A percentile compares a stretch with the other conserved stretches of the same genome.
Conservation (phyloP, 805 yeast genomes). For the Saccharomycopsis amapae region DNA sequence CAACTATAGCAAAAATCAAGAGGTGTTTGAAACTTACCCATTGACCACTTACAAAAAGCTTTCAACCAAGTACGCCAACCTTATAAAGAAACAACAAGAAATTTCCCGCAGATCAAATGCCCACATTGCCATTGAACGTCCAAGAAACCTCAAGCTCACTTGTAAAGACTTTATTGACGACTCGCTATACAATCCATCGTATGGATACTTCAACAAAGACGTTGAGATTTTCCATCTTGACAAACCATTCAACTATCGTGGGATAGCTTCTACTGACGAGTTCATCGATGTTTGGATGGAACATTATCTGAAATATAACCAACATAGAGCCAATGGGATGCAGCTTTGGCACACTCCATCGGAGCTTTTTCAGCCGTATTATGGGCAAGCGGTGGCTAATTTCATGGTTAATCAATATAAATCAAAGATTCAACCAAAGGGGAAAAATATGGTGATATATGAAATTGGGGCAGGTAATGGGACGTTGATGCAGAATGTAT, state of each 20-base stretch:
- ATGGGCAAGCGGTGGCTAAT: slow-evolving; percentile 81
- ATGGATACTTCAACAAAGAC: slow-evolving; percentile 76
- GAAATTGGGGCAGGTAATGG: slow-evolving; percentile 93
- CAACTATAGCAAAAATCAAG: slow-evolving; percentile 26
- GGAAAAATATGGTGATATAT: slow-evolving; percentile 61
- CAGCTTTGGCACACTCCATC: slow-evolving; percentile 91
- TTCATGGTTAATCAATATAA: slow-evolving; percentile 68
- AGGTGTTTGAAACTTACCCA: slow-evolving; percentile 38
- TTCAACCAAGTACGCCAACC: slow-evolving; percentile 22
- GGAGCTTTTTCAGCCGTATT: slow-evolving; percentile 74
- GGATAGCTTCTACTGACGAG: slow-evolving; percentile 55
- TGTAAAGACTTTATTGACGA: slow-evolving; percentile 78
- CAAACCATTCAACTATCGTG: slow-evolving; percentile 45
- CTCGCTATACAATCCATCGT: slow-evolving; percentile 70
- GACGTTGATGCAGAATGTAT: slow-evolving; percentile 68
- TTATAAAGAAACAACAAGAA: not conserved
- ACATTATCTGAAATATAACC: slow-evolving; percentile 37
- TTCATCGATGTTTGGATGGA: slow-evolving; percentile 61
- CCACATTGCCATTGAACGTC: slow-evolving; percentile 34
- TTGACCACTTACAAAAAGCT: slow-evolving; percentile 33
- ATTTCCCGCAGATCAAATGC: slow-evolving; percentile 7
- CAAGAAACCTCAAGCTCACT: slow-evolving; percentile 61
- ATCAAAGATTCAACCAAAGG: slow-evolving; percentile 58
- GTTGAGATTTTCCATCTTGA: slow-evolving; percentile 68
- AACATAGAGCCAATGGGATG: slow-evolving; percentile 23